Conservation (phyloP, 495 filamentous ascomycete species). For the Jackrogersella multiformis region DNA sequence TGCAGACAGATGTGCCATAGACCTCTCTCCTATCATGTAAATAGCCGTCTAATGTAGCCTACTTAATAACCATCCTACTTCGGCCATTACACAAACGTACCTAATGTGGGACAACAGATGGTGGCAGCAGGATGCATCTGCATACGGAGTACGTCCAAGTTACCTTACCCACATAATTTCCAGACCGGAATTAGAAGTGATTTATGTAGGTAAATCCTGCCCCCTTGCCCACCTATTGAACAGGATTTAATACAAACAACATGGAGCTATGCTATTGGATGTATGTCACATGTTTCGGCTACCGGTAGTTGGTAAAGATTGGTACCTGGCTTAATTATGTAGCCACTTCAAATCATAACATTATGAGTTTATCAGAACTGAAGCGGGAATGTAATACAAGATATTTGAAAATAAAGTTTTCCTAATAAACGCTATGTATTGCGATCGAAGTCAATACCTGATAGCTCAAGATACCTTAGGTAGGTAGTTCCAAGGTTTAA, state of each 20-base stretch:
- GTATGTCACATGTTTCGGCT: not conserved
- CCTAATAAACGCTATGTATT: too few relatives aligned
- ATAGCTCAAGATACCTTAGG: too few relatives aligned
- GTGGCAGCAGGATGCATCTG: not conserved
- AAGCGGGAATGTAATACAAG: too few relatives aligned
- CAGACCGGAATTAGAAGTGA: not conserved
- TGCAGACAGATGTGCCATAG: not conserved
- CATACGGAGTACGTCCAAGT: not conserved
- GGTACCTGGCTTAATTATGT: not conserved
- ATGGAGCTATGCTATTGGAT: too few relatives aligned
- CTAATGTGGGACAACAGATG: too few relatives aligned
- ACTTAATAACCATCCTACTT: not conserved
- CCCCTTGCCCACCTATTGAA: not conserved
- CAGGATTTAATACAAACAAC: too few relatives aligned
- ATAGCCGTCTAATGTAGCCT: not conserved
- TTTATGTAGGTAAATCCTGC: conserved; percentile 4
- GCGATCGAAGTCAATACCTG: too few relatives aligned
- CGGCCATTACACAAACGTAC: not conserved
- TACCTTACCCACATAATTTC: conserved; percentile 13
- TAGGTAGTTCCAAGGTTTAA: too few relatives aligned
- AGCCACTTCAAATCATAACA: not conserved
- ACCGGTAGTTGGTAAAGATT: not conserved
- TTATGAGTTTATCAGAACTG: not conserved
- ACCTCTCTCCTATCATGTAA: not conserved
- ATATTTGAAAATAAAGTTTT: too few relatives aligned